Base-by-base conservation (phyloP, 2,329 filamentous ascomycete genomes). In the Aureobasidium lini region DNA sequence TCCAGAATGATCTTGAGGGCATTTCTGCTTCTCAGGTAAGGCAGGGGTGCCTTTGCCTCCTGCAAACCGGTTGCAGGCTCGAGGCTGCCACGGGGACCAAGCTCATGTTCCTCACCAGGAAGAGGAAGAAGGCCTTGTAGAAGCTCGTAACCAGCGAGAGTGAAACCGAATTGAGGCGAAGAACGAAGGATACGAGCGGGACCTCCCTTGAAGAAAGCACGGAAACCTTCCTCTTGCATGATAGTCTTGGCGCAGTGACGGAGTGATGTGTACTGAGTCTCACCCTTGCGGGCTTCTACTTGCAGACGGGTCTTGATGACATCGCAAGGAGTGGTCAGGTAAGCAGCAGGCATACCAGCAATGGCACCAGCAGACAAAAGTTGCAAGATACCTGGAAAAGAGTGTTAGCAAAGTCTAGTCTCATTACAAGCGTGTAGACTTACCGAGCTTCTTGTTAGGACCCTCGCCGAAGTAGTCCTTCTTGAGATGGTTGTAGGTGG, bases 291-390 rank as follows among this genome's bases (percentile, higher is more conserved):
- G 23, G 93, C 92, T 75, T 99, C 94, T 61, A 99, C 94, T 75
- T 99, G 94, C 62, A 99, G 82, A 72, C 94, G 88, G 3, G 94
- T 99, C 82, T 99, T 99, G 86, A 99, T 97, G 63, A 99, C 94
- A 71, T 99, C 94, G 78, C 89, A 96, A 0, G 94, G 94, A 1
- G 94, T 99, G 28, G 94, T 99, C 63, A 99, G 81, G 77, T 99
- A 99, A 11, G 77, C 77, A 15, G 77, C 77, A 11, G 77, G 77
- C 77, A 80, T 80, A 69, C 77, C 77, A 11, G 77, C 77, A 52
- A 99, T 96, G 61, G 94, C 94, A 77, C 94, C 94, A 7, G 94
- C 91, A 18, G 90, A 94, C 63, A 99, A 82, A 60, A 99, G 87
- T 77, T 97, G 93, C 40, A 96, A 62, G 50, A 99, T 83, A 53